Evolutionary conservation across 768 basidiomycete genomes (phyloP).

Genomic region (Boletus reticuloceps): DNA sequence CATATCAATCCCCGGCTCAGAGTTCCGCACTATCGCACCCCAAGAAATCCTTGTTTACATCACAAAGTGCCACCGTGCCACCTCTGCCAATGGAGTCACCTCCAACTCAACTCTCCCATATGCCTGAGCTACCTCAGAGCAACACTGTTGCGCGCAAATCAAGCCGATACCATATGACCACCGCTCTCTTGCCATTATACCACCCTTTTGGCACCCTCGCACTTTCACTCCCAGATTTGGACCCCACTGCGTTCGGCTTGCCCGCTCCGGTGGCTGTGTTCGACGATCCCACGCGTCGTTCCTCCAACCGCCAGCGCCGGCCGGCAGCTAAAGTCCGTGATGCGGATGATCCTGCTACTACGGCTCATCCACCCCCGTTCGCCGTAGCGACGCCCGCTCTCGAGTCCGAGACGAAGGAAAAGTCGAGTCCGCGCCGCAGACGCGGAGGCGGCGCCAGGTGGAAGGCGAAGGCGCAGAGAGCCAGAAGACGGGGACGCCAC

Average conservation of each 20-base stretch:
- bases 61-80: constrained; percentile 16
- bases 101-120: constrained; percentile 8
- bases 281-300: constrained; percentile 42
- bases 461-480: constrained; percentile 58
- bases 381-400: constrained; percentile 1
- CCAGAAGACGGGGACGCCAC: constrained; percentile 60
- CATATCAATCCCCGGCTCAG: constrained; percentile 56
- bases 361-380: constrained; percentile 7
- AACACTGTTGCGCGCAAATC: constrained; percentile 17
- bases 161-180: constrained; percentile 25
- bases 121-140: constrained; percentile 12
- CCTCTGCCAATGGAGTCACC: constrained; percentile 10
- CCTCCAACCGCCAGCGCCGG: constrained; percentile 46
- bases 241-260: constrained; percentile 55
- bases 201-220: constrained; percentile 65
- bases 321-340: constrained; percentile 52
- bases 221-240: constrained; percentile 62
- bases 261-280: constrained; percentile 44
- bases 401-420: constrained; percentile 38
- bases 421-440: constrained; percentile 51
- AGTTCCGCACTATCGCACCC: constrained; percentile 25
- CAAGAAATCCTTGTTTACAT: constrained; percentile 18
- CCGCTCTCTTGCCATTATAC: constrained; percentile 59
- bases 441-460: constrained; percentile 38
- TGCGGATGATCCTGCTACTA: constrained; percentile 33